These are phyloP conservation scores for Neofusicoccum kwambonambiense DNA, from an alignment of 2,329 filamentous ascomycete genomes.

Conservation along the genomic window DNA sequence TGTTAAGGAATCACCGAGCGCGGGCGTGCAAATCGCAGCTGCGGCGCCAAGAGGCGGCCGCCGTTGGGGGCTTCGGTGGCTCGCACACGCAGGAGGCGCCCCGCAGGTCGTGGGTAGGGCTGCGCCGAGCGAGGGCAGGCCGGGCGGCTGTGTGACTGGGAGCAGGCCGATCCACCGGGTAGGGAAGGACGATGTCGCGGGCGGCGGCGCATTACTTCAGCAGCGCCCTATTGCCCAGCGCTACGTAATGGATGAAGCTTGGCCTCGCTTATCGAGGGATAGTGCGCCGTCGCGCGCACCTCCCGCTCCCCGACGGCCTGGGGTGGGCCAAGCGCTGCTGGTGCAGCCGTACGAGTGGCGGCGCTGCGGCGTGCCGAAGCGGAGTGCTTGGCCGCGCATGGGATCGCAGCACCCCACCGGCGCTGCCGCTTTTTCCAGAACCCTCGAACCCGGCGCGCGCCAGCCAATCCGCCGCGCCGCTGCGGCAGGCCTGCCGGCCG, in stretches of 20 bases:
- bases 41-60: background rate
- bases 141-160: constrained; percentile 12
- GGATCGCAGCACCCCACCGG: background rate
- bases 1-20: constrained; percentile 16
- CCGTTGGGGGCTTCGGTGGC: background rate
- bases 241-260: constrained; percentile 17
- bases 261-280: constrained; percentile 16
- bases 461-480: background rate
- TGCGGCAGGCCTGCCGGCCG: background rate
- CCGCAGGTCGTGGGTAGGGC: constrained; percentile 16
- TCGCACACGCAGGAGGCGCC: constrained; percentile 2
- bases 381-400: constrained; percentile 14
- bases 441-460: constrained; percentile 4
- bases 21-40: constrained; percentile 1
- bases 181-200: constrained; percentile 14
- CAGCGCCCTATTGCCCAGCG: constrained; percentile 9
- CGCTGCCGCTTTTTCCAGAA: constrained; percentile 15
- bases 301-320: constrained; percentile 12
- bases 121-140: constrained; percentile 10
- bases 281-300: constrained; percentile 6
- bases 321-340: background rate
- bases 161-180: constrained; percentile 7
- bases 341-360: background rate
- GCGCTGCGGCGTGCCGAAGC: constrained; percentile 7
- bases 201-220: background rate